Percentiles rank a stretch among this genome's conserved stretches.
phyloP scores from a whole-genome alignment of 331 rosid genomes.

The Cydonia oblonga region DNA sequence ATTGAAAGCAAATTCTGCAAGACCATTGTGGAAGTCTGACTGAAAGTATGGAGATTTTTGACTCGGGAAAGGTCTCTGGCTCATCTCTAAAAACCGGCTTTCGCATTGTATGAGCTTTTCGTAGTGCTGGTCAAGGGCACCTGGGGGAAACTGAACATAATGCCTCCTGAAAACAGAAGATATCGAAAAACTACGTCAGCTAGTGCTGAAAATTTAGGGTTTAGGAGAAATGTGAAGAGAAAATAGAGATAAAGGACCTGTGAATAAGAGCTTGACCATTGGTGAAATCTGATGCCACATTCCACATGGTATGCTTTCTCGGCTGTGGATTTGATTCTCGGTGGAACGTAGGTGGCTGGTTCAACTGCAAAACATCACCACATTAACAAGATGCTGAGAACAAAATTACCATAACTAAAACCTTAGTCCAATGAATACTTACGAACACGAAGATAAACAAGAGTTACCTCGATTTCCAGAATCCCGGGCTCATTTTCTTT shows the following conservation, averaged over 20 bases:
- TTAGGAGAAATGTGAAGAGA: neutral
- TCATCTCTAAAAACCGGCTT: slow-evolving; percentile 17
- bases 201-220: neutral
- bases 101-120: slow-evolving; percentile 32
- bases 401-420: neutral
- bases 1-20: slow-evolving; percentile 4
- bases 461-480: slow-evolving; percentile 38
- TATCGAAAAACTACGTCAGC: neutral
- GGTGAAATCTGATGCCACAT: slow-evolving; percentile 33
- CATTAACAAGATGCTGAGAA: neutral
- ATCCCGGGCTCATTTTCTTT: slow-evolving; percentile 24
- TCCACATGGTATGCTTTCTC: slow-evolving; percentile 43
- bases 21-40: slow-evolving; percentile 1
- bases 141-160: slow-evolving; percentile 30
- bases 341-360: slow-evolving; percentile 29
- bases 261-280: slow-evolving; percentile 32
- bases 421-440: neutral
- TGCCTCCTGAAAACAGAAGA: slow-evolving; percentile 30
- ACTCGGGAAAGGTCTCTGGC: slow-evolving; percentile 27
- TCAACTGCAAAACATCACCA: slow-evolving; percentile 24
- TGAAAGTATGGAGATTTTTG: slow-evolving; percentile 18
- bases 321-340: slow-evolving; percentile 44
- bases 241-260: slow-evolving; percentile 13
- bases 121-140: slow-evolving; percentile 31
- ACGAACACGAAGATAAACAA: neutral